Base-by-base conservation (phyloP, 1,284 basidiomycete species). In the Cryptococcus deneoformans region DNA sequence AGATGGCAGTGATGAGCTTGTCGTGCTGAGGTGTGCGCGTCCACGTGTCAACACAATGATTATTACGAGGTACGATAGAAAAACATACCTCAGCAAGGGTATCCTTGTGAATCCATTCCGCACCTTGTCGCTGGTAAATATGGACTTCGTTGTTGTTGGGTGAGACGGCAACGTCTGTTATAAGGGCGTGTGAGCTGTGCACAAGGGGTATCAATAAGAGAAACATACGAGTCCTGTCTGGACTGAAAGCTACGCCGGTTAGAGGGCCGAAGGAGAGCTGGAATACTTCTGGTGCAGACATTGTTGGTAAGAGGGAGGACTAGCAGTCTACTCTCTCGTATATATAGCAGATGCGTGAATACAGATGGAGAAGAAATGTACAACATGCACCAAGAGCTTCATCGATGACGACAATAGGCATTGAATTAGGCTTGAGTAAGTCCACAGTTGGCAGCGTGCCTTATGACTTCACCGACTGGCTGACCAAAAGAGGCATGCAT, bases 1-100 rank as follows among this genome's bases (percentile, higher is more conserved):
- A 95, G 77, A 99, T 96, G 58, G 92, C 93, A 2, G 95, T 99
- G 79, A 99, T 90, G 63, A 89, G 82, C 81, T 99, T 99, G 82
- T 99, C 96, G 80, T 99, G 96, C 92, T 97, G 68, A 40, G 16
- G 24, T n/a, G 9, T 16, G 55, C 6, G 44, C 34, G 29, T 29
- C 29, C 5, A 29, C n/a, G 35, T 43, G 14, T 34, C 11, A 14
- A n/a, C 9, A 7, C 16, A 6, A 16, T 37, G n/a, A 11, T 35
- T 42, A 20, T 20, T 35, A 39, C 42, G 14, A 52, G 16, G 24
- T 5, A 29, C 3, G 29, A 29, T 29, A 29, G 29, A 29, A 29
- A 29, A 12, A 77, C 82, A 36, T 56, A 92, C 92, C 85, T 98
- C 94, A 14, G 89, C 81, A 24, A 99, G 84, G 0, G 87, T 90